Conservation (phyloP, 306 rosid species). For the Adenanthera pavonina region DNA sequence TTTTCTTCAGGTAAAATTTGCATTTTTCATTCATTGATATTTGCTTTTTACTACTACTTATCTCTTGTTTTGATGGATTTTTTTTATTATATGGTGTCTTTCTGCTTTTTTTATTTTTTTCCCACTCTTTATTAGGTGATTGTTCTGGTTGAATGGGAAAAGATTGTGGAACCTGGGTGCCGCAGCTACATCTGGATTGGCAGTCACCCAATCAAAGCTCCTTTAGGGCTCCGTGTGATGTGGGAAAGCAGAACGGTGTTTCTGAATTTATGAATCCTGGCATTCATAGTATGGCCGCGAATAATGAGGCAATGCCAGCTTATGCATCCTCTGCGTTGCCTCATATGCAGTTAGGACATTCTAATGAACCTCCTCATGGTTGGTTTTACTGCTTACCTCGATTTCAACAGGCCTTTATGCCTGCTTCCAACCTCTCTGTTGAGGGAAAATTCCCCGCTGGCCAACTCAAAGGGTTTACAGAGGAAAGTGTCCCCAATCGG, state of each 20-base stretch:
- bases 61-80: not conserved
- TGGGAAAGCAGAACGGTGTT: conserved; percentile 54
- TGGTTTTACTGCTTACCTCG: conserved; percentile 80
- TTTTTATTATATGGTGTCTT: conserved; percentile 6
- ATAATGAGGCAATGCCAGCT: conserved; percentile 51
- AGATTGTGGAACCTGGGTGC: conserved; percentile 63
- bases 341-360: conserved; percentile 49
- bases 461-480: conserved; percentile 38
- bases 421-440: conserved; percentile 43
- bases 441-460: conserved; percentile 41
- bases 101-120: not conserved
- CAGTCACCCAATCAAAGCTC: conserved; percentile 58
- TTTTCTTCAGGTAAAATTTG: conserved; percentile 66
- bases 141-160: conserved; percentile 80
- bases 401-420: conserved; percentile 56
- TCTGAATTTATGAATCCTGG: conserved; percentile 50
- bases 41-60: not conserved
- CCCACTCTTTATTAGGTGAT: conserved; percentile 52
- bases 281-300: conserved; percentile 34
- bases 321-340: conserved; percentile 53
- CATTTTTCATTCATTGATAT: not conserved
- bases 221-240: conserved; percentile 44
- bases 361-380: conserved; percentile 68
- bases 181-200: conserved; percentile 56
- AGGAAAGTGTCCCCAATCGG: conserved; percentile 38